A percentile compares a stretch with the other conserved stretches of the same genome.
These are phyloP conservation scores for Amphichorda felina DNA, from an alignment of 2,329 filamentous ascomycete species.

Conservation along the genomic window DNA sequence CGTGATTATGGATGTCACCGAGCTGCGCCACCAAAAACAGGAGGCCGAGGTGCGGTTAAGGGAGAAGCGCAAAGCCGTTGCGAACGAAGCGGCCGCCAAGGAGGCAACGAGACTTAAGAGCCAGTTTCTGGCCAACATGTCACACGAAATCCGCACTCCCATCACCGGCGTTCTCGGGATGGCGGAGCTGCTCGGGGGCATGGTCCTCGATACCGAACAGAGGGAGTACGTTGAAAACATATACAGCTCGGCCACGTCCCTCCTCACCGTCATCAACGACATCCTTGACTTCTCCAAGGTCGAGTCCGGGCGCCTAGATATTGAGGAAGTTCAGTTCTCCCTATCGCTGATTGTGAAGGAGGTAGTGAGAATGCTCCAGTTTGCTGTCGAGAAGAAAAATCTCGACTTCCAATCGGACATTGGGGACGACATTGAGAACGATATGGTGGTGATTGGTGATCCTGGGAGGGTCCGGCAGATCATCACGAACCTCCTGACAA, in stretches of 20 bases:
- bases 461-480: constrained; percentile 77
- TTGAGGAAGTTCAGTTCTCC: constrained; percentile 73
- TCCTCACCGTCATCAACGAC: constrained; percentile 83
- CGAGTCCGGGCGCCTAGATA: constrained; percentile 64
- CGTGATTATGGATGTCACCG: constrained; percentile 70
- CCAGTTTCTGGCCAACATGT: constrained; percentile 72
- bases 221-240: constrained; percentile 68
- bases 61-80: constrained; percentile 58
- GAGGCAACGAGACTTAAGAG: constrained; percentile 72
- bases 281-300: constrained; percentile 86
- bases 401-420: constrained; percentile 60
- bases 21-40: constrained; percentile 52
- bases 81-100: constrained; percentile 67
- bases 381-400: constrained; percentile 71
- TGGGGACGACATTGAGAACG: constrained; percentile 46
- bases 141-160: constrained; percentile 67
- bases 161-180: constrained; percentile 75
- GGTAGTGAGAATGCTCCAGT: constrained; percentile 78
- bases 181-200: constrained; percentile 62
- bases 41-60: constrained; percentile 52
- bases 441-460: constrained; percentile 76
- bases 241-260: constrained; percentile 65
- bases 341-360: constrained; percentile 63
- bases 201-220: constrained; percentile 56
- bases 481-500: constrained; percentile 66